Evolutionary conservation across 495 filamentous ascomycete species (phyloP).

Genomic region (Paragyromitra xinjiangensis): DNA sequence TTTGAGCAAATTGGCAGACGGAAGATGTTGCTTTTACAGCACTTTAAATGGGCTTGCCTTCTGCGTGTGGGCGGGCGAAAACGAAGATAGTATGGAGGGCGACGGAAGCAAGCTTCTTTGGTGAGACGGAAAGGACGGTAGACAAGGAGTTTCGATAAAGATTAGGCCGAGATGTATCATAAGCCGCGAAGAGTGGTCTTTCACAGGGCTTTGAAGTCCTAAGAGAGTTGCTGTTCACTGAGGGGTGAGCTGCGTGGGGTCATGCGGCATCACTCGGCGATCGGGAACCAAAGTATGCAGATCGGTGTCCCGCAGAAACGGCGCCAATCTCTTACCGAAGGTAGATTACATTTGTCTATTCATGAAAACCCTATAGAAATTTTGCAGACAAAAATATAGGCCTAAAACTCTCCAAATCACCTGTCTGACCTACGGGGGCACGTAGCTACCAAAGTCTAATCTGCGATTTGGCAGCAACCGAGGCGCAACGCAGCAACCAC

Average conservation of each 20-base stretch:
- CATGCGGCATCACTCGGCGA: conserved; percentile 32
- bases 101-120: background rate
- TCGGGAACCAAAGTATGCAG: background rate
- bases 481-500: too few species aligned
- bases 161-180: background rate
- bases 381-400: background rate
- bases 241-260: background rate
- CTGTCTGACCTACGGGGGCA: too few species aligned
- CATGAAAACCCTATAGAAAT: background rate
- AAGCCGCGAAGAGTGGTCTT: background rate
- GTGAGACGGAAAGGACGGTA: background rate
- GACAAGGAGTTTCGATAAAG: background rate
- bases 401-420: background rate
- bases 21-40: background rate
- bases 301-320: background rate
- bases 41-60: background rate
- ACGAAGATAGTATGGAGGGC: background rate
- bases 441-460: too few species aligned
- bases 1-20: background rate
- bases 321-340: background rate
- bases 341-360: background rate
- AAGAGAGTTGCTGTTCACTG: background rate
- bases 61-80: background rate
- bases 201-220: background rate
- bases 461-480: too few species aligned